These are phyloP conservation scores for Sesbania bispinosa DNA, from an alignment of 306 rosid genomes.

Conservation along the genomic window DNA sequence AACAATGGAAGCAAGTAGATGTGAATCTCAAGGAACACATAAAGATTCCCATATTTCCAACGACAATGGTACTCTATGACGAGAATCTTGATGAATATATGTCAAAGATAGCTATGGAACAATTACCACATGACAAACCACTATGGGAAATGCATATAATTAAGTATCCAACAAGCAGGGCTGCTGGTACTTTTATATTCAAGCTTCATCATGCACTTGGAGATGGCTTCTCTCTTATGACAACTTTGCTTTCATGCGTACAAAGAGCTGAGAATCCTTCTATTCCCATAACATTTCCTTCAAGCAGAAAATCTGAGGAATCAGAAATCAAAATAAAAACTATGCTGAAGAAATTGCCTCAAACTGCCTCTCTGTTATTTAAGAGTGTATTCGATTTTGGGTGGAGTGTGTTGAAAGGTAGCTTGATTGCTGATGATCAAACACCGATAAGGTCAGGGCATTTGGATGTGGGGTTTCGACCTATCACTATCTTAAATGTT, in stretches of 20 bases:
- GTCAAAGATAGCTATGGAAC: constrained; percentile 2
- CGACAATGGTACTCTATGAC: not conserved
- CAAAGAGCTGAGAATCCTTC: constrained; percentile 37
- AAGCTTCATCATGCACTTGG: constrained; percentile 51
- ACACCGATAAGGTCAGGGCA: constrained; percentile 44
- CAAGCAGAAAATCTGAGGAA: not conserved
- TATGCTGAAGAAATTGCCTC: not conserved
- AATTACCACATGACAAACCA: constrained; percentile 25
- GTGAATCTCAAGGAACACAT: constrained; percentile 36
- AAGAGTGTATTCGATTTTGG: constrained; percentile 24
- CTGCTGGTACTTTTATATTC: constrained; percentile 29
- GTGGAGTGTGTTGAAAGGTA: constrained; percentile 17
- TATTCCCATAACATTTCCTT: constrained; percentile 41
- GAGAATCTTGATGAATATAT: constrained; percentile 30
- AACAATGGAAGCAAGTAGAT: constrained; percentile 35
- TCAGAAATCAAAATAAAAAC: not conserved
- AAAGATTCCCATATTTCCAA: constrained; percentile 24
- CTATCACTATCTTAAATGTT: constrained; percentile 21
- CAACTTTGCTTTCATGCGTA: constrained; percentile 34
- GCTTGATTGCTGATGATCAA: constrained; percentile 19
- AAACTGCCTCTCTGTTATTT: not conserved
- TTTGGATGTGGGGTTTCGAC: constrained; percentile 18
- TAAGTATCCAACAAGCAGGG: constrained; percentile 39
- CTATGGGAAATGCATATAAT: constrained; percentile 43
- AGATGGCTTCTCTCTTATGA: constrained; percentile 49